phyloP scores from a whole-genome alignment of 257 asterid genomes.

The Sherardia arvensis region DNA sequence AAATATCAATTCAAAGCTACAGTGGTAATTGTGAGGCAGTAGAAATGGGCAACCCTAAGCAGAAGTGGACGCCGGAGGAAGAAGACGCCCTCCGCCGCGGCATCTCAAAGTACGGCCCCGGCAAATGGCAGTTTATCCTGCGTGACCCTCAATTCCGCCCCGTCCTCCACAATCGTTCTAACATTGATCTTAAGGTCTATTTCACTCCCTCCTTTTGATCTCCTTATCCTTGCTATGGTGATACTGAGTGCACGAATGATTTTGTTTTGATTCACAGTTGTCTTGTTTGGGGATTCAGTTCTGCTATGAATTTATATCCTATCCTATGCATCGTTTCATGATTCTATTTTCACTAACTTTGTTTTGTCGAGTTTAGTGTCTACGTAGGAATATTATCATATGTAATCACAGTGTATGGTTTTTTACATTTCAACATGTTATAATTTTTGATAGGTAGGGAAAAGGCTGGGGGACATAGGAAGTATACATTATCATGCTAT shows the following conservation, averaged over 20 bases:
- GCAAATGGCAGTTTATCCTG: slow-evolving; percentile 30
- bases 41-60: slow-evolving; percentile 31
- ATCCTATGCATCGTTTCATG: background rate
- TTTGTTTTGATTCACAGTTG: background rate
- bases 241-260: background rate
- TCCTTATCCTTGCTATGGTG: background rate
- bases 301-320: background rate
- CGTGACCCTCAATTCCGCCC: slow-evolving; percentile 30
- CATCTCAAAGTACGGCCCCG: slow-evolving; percentile 29
- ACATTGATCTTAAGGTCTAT: slow-evolving; percentile 32
- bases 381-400: background rate
- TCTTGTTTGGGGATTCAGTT: background rate
- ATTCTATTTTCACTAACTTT: background rate
- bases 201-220: no score
- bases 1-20: background rate
- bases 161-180: slow-evolving; percentile 27
- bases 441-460: background rate
- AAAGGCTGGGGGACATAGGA: no score
- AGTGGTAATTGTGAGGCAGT: background rate
- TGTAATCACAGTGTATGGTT: background rate
- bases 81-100: slow-evolving; percentile 36
- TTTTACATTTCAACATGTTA: no score
- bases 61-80: slow-evolving; percentile 36
- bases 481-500: no score
- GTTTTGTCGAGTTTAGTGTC: background rate